Evolutionary conservation across 192 early-diverging fungal species (phyloP).

Genomic region (Rhizophagus clarus): DNA sequence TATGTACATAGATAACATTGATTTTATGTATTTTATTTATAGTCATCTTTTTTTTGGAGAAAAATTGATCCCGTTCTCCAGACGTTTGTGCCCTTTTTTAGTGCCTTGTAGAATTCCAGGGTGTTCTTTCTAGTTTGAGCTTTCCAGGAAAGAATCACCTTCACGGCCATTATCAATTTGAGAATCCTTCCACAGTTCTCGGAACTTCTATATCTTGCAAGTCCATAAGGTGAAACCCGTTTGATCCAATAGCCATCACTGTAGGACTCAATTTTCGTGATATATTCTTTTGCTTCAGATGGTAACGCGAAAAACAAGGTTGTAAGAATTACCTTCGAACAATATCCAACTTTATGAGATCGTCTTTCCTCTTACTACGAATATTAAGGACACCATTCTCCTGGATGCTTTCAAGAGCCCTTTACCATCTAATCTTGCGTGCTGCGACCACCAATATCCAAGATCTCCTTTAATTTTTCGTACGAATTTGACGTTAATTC

Average conservation of each 20-base stretch:
- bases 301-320: constrained; percentile 3
- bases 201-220: background rate
- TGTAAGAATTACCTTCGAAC: constrained; percentile 7
- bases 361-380: background rate
- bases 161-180: no score
- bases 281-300: background rate
- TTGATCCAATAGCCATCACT: background rate
- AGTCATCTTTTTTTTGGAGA: no score
- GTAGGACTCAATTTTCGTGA: constrained; percentile 1
- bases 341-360: background rate
- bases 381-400: background rate
- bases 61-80: no score
- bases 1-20: no score
- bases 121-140: no score
- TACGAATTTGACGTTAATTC: background rate
- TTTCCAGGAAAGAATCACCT: no score
- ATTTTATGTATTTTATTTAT: no score
- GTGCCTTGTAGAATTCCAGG: no score
- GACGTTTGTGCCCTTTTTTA: no score
- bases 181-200: background rate
- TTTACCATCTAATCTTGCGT: background rate
- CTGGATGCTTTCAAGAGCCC: background rate
- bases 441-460: background rate
- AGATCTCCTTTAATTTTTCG: background rate
- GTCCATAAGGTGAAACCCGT: constrained; percentile 15